Evolutionary conservation across 768 basidiomycete species (phyloP), one percentile per base, ranked within the genome.

Genomic region (Naganishia friedmannii): DNA sequence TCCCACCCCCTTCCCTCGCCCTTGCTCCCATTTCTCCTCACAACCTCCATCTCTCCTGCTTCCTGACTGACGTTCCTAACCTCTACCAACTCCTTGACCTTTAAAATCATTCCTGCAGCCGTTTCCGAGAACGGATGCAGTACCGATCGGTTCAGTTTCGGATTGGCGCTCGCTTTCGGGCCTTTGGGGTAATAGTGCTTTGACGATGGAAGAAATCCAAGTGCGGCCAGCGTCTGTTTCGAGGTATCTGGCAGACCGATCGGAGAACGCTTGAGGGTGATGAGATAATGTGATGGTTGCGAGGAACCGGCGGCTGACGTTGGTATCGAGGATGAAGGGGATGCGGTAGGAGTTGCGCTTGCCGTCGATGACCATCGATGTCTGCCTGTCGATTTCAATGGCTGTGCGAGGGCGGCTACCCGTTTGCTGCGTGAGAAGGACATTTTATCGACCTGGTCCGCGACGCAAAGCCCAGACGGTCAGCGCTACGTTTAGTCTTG

Each of bases 11-110:
- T 73, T 0, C 73, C 75, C 67, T 79, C 77, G 23, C 73, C 70
- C 53, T 75, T 75, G n/a, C 68, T 56, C 28, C 66, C 65, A 39
- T 65, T 60, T 53, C 74, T 73, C 32, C 71, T 70, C 67, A 70
- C 70, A 53, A 75, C 58, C 71, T 70, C 68, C 66, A 53, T 45
- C 31, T 45, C 58, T 12, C 79, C 78, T 54, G 77, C 72, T 51
- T 73, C 71, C 72, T 78, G 70, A 0, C 88, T 86, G 19, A 96
- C 92, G 77, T 94, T 95, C 79, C 88, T 85, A 53, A 97, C 93
- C 77, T 90, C 86, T 12, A 96, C 86, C 53, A 97, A 83, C 82
- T 97, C 93, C 84, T 96, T 97, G 68, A 96, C 87, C 28, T 82
- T 82, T 57, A 97, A 83, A 60, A 96, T 93, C 80, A 91, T 90